Percentiles rank a stretch among this genome's conserved stretches.
Conservation (phyloP, 805 yeast genomes). For the Monosporozyma aquatica region DNA sequence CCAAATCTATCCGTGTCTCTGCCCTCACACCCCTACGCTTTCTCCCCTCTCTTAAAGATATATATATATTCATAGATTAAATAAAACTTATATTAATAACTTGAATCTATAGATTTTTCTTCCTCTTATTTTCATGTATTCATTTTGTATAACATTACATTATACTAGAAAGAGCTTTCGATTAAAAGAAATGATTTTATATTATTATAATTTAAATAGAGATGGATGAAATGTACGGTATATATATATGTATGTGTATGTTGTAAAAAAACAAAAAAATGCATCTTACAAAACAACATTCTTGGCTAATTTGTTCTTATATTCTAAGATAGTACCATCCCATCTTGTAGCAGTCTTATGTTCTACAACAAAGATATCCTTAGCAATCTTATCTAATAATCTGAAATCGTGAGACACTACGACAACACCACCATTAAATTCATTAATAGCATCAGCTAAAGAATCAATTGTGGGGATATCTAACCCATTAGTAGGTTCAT, state of each 20-base stretch:
- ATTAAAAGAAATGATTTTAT: not conserved
- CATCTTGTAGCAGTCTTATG: slow-evolving; percentile 92
- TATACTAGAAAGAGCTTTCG: not conserved
- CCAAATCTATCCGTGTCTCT: too few relatives aligned
- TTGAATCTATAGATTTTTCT: too few relatives aligned
- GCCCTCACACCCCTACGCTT: too few relatives aligned
- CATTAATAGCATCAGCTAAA: slow-evolving; percentile 89
- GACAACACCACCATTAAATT: slow-evolving; percentile 95
- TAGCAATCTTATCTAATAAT: slow-evolving; percentile 91
- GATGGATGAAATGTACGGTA: too few relatives aligned
- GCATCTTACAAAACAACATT: slow-evolving; percentile 59
- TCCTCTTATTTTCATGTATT: slow-evolving; percentile 1
- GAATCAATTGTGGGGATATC: slow-evolving; percentile 98
- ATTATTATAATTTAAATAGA: too few relatives aligned
- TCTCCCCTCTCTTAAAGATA: too few relatives aligned
- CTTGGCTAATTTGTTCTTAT: slow-evolving; percentile 90
- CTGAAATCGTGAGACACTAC: slow-evolving; percentile 99
- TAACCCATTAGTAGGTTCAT: slow-evolving; percentile 99
- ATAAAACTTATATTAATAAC: too few relatives aligned
- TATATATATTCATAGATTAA: too few relatives aligned
- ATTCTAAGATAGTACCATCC: slow-evolving; percentile 84
- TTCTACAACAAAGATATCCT: slow-evolving; percentile 95
- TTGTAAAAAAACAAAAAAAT: not conserved
- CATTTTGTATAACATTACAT: too few relatives aligned
- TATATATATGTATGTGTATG: not conserved